Conservation (phyloP, 257 asterid species). For the Salvia splendens region DNA sequence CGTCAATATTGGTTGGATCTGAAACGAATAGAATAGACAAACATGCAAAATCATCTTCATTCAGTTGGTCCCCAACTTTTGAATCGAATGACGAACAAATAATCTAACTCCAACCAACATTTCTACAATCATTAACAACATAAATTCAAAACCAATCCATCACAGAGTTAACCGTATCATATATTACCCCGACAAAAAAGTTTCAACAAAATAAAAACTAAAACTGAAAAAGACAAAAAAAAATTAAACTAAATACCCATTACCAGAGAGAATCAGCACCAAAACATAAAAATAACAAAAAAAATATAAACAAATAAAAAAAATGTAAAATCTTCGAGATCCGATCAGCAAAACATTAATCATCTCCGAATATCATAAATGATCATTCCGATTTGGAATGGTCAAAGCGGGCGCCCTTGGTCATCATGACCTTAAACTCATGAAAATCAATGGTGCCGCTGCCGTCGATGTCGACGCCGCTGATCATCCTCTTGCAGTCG, state of each 20-base stretch:
- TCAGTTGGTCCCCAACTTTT: no score
- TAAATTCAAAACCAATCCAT: no score
- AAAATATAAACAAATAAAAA: background rate
- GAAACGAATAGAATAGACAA: no score
- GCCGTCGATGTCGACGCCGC: constrained; percentile 78
- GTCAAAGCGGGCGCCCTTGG: constrained; percentile 55
- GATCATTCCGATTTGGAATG: background rate
- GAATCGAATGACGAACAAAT: no score
- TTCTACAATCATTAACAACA: no score
- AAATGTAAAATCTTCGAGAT: background rate
- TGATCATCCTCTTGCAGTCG: constrained; percentile 77
- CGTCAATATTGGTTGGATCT: no score
- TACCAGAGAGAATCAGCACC: background rate
- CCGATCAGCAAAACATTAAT: background rate
- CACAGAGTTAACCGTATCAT: no score
- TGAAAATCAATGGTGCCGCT: constrained; percentile 74
- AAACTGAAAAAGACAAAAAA: background rate
- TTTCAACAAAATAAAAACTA: background rate
- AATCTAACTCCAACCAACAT: no score
- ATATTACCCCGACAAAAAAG: background rate
- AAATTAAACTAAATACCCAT: background rate
- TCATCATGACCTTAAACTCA: constrained; percentile 92
- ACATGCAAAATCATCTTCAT: no score
- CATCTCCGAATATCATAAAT: background rate
- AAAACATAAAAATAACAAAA: no score